A percentile compares a stretch with the other conserved stretches of the same genome.
Conservation (phyloP, 192 early-diverging fungal species). For the Gigaspora rosea region DNA sequence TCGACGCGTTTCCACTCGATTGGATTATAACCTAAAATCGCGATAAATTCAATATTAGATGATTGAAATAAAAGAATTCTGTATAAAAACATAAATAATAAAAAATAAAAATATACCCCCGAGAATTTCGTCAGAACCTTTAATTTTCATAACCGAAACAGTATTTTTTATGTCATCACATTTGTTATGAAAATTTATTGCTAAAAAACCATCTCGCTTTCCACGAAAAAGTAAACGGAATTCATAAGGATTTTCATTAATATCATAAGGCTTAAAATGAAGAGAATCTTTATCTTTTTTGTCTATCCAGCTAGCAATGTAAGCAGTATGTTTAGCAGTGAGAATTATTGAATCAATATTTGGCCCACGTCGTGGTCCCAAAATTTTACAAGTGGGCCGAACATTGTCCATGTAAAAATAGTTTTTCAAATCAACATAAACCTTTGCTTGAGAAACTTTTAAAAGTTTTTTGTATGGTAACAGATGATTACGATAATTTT, state of each 20-base stretch:
- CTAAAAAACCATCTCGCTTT: neutral
- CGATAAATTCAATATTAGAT: too few species aligned
- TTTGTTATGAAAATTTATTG: constrained; percentile 8
- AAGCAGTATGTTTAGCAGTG: too few species aligned
- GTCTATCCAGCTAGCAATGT: constrained; percentile 1
- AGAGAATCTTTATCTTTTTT: neutral
- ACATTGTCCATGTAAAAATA: neutral
- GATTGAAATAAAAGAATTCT: too few species aligned
- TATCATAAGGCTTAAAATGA: neutral
- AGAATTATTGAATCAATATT: neutral
- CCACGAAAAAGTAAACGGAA: constrained; percentile 14
- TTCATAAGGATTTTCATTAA: neutral
- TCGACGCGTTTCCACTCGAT: neutral
- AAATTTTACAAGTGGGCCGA: neutral
- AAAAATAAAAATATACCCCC: neutral
- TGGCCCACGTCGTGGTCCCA: neutral
- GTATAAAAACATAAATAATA: too few species aligned
- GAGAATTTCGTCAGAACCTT: neutral
- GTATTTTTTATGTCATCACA: constrained; percentile 1
- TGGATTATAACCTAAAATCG: constrained; percentile 13
- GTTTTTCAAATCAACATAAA: neutral
- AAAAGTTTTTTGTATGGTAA: constrained; percentile 11
- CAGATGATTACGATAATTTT: constrained; percentile 7
- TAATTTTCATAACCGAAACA: neutral
- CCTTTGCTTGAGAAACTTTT: neutral